A percentile compares a stretch with the other conserved stretches of the same genome.
Evolutionary conservation across 2,329 filamentous ascomycete genomes (phyloP).

Genomic region (Pseudopyricularia javanii): DNA sequence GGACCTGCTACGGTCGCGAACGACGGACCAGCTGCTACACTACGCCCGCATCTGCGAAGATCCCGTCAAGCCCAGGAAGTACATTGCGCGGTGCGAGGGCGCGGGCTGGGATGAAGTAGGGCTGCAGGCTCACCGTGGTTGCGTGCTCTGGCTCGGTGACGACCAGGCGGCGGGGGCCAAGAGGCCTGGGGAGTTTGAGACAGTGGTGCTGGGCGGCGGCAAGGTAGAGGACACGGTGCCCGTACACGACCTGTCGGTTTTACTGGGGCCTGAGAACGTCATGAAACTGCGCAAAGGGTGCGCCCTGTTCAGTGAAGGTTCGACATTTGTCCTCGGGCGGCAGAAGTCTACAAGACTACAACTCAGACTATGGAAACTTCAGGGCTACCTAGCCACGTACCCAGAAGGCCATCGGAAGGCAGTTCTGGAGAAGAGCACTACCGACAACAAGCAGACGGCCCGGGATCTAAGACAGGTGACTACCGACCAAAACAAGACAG

Average conservation of each 20-base stretch:
- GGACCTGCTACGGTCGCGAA: slow-evolving; percentile 32
- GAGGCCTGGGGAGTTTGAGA: slow-evolving; percentile 23
- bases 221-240: slow-evolving; percentile 25
- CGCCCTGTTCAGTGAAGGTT: slow-evolving; percentile 20
- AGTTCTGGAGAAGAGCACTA: too few relatives aligned
- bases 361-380: slow-evolving; percentile 42
- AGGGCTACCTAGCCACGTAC: slow-evolving; percentile 29
- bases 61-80: slow-evolving; percentile 16
- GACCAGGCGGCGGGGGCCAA: slow-evolving; percentile 10
- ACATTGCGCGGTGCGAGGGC: slow-evolving; percentile 25
- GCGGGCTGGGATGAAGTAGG: slow-evolving; percentile 28
- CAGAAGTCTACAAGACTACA: slow-evolving; percentile 31
- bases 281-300: slow-evolving; percentile 23
- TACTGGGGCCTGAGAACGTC: slow-evolving; percentile 37
- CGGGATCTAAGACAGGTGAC: too few relatives aligned
- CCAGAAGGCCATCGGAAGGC: neutral
- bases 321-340: slow-evolving; percentile 29
- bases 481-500: too few relatives aligned
- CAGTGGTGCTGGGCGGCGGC: slow-evolving; percentile 24
- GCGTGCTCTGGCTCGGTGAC: slow-evolving; percentile 29
- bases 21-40: slow-evolving; percentile 31
- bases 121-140: slow-evolving; percentile 23
- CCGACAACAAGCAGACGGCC: too few relatives aligned
- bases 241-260: slow-evolving; percentile 37
- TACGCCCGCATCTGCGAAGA: slow-evolving; percentile 17